Evolutionary conservation across 495 filamentous ascomycete species (phyloP), one percentile per base, ranked within the genome.

Genomic region (Xylaria telfairii): DNA sequence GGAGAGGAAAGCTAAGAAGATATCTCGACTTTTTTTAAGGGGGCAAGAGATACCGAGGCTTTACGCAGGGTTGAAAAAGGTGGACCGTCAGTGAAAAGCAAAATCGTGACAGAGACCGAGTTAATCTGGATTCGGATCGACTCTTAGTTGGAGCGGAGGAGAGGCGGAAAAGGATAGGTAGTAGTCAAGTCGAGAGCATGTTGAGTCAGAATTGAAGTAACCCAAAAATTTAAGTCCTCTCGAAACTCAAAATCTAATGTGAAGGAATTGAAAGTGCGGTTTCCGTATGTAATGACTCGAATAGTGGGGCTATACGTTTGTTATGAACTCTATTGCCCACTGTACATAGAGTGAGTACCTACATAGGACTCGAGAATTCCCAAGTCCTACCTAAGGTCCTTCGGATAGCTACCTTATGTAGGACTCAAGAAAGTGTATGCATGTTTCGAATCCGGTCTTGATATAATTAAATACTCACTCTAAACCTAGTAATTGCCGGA

Each of bases 141-240:
- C 53, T 47, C 56, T n/a, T 42, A 17, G 42, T 26, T 51, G 56
- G 44, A 41, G 67, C 37, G 42, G 67, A 19, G 56, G 46, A 69
- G 42, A 69, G 60, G 41, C 19, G 34, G 34, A 30, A 47, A 54
- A 13, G 42, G n/a, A 44, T 26, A 53, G 53, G 46, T 57, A 56
- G 59, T 54, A 56, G 59, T 54, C 24, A 17, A 44, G 37, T 54
- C 17, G 46, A 70, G 47, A 56, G 59, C 42, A 12, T 56, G 68
- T 70, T 64, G 68, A 64, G 68, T 70, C 60, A 24, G 59, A 46
- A 56, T 64, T 64, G 68, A 70, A 64, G 59, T 70, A 12, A 34
- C 4, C 46, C 49, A 32, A 68, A 60, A 61, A n/a, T 44, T 37
- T 1, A n/a, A 42, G 12, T 32, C 42, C 9, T 17, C 19, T 6